Evolutionary conservation across 192 early-diverging fungal species (phyloP), one percentile per base, ranked within the genome.

Genomic region (Coemansia sp.): DNA sequence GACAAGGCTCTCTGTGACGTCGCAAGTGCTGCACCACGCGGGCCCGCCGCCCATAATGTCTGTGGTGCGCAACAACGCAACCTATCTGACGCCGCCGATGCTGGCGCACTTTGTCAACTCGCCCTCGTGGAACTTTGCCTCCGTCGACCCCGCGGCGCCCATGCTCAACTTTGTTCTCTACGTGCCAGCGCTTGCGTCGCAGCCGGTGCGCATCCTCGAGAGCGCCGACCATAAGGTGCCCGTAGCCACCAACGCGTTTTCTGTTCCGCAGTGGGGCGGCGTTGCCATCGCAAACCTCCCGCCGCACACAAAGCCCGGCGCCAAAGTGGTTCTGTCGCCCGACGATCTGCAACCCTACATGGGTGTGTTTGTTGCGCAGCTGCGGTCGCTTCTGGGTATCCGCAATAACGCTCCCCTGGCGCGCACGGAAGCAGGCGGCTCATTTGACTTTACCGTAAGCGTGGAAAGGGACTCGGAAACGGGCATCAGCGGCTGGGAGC

Each of bases 251-350:
- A 95, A 96, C 66, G 91, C 94, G 4, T 99, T 98, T 67, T 63
- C 95, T 32, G 89, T 98, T 45, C 92, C 95, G 40, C 90, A 91
- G 22, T 99, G 96, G 96, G 97, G 97, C 33, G 97, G 96, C 4
- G 86, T 99, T 50, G 63, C 77, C 9, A 95, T 94, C 40, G 85
- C 85, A 7, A 71, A 85, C 23, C 73, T 65, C 15, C 61, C 69
- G 2, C 40, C 29, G 0, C 36, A 19, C 33, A 65, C 70, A 56
- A 15, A 56, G 19, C 36, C 61, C 17, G 62, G 69, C 8, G 48
- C 61, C 32, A 73, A 32, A 23, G 66, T 74, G 19, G 68, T 70
- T 38, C 25, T 80, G 32, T 71, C 72, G 58, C 4, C 59, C 61
- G 7, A 69, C 2, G 87, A 92, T 7, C 63, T 97, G 58, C 85